Conservation (phyloP, 768 basidiomycete genomes). For the Termitomyces sp. region DNA sequence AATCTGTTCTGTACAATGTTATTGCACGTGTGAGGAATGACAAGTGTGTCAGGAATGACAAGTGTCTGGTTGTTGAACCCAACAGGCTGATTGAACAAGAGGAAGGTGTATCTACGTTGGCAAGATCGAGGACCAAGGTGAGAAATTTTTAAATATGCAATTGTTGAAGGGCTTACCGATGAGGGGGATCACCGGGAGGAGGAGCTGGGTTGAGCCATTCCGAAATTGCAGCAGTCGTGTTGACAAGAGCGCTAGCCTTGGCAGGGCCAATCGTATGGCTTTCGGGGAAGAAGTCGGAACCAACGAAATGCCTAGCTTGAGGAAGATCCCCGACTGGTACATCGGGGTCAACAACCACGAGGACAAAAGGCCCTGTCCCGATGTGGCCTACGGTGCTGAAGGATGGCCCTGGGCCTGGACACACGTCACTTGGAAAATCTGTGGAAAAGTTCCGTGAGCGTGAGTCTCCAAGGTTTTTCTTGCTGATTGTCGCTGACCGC, state of each 20-base stretch:
- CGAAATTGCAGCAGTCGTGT: constrained; percentile 37
- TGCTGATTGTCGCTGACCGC: constrained; percentile 4
- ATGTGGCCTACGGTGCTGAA: constrained; percentile 16
- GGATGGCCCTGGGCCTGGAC: constrained; percentile 31
- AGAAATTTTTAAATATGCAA: not conserved
- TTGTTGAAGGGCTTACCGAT: constrained; percentile 28
- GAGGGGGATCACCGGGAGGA: constrained; percentile 35
- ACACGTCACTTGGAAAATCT: too few relatives aligned
- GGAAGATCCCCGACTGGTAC: constrained; percentile 39
- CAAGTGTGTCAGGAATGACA: constrained; percentile 31
- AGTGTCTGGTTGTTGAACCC: constrained; percentile 38
- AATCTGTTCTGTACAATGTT: too few relatives aligned
- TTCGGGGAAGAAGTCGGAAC: constrained; percentile 30
- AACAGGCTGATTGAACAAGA: constrained; percentile 41
- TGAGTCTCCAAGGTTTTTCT: not conserved
- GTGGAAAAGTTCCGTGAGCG: not conserved
- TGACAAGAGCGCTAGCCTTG: constrained; percentile 20
- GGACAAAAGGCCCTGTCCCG: constrained; percentile 43
- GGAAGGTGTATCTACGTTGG: not conserved
- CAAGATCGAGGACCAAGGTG: constrained; percentile 27
- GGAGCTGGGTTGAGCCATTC: constrained; percentile 37
- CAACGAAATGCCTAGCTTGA: constrained; percentile 47
- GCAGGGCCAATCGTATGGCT: not conserved
- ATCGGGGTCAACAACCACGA: constrained; percentile 45
- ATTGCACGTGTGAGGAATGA: too few relatives aligned